A percentile compares a stretch with the other conserved stretches of the same genome.
Evolutionary conservation across 164 flowering plant species (phyloP).

Genomic region (Aristolochia contorta): DNA sequence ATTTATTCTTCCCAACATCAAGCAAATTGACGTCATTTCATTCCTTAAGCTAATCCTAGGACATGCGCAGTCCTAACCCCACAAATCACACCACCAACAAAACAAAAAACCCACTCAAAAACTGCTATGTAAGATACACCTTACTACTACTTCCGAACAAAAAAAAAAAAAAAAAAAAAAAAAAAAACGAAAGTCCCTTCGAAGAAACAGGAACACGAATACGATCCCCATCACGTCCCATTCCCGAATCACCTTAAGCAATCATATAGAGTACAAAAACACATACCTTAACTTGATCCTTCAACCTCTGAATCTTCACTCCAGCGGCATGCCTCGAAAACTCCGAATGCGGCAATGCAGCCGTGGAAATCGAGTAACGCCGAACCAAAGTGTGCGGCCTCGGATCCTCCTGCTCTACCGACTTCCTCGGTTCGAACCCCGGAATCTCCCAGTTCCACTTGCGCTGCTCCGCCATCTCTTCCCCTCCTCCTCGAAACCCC

Average conservation of each 20-base stretch:
- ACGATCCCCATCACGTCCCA: neutral
- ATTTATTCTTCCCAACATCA: too few relatives aligned
- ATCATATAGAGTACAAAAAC: neutral
- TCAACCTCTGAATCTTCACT: conserved; percentile 48
- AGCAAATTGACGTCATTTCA: too few relatives aligned
- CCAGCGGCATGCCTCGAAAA: conserved; percentile 27
- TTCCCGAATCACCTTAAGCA: neutral
- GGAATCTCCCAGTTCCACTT: conserved; percentile 95
- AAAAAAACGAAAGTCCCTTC: neutral
- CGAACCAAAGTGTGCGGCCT: conserved; percentile 37
- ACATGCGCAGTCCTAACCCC: neutral
- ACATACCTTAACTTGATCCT: conserved; percentile 67
- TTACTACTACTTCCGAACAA: neutral
- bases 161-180: neutral
- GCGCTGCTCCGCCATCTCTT: conserved; percentile 52
- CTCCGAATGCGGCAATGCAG: conserved; percentile 23
- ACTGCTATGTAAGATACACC: neutral
- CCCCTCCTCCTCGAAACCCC: neutral
- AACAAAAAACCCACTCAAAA: neutral
- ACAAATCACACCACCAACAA: neutral
- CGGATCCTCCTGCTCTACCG: conserved; percentile 33
- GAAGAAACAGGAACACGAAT: neutral
- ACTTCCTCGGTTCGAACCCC: conserved; percentile 75
- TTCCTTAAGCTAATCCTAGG: too few relatives aligned
- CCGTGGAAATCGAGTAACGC: conserved; percentile 62